Percentiles rank a stretch among this genome's conserved stretches.
phyloP scores from a whole-genome alignment of 441 rosid genomes.

The Adansonia madagascariensis region DNA sequence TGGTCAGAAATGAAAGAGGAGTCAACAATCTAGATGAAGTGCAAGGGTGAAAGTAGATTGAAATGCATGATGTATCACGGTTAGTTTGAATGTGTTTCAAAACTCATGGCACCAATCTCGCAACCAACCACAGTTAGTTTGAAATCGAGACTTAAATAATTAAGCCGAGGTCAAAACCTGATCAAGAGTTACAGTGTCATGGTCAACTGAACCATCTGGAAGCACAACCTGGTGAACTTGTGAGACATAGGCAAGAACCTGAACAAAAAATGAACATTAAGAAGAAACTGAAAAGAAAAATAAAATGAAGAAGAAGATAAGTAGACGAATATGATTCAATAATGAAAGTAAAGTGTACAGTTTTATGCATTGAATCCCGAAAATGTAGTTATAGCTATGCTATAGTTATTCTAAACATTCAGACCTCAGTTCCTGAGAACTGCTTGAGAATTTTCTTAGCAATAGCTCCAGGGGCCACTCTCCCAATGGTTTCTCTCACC shows the following conservation, averaged over 20 bases:
- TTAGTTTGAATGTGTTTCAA: not conserved
- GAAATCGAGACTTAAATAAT: not conserved
- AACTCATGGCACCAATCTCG: not conserved
- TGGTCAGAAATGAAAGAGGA: not conserved
- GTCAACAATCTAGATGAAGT: not conserved
- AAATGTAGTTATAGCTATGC: conserved; percentile 5
- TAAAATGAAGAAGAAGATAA: not conserved
- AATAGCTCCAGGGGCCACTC: conserved; percentile 96
- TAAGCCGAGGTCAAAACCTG: conserved; percentile 53
- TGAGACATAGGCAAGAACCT: conserved; percentile 94
- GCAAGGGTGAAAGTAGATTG: not conserved
- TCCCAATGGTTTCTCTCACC: conserved; percentile 99
- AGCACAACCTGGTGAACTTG: conserved; percentile 85
- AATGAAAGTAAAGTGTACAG: not conserved
- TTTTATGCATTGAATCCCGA: not conserved
- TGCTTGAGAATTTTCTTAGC: conserved; percentile 92
- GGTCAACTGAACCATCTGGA: conserved; percentile 73
- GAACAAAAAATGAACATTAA: conserved; percentile 29
- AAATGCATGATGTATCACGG: not conserved
- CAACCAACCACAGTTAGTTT: not conserved
- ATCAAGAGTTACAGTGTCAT: conserved; percentile 65
- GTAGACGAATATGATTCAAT: not conserved
- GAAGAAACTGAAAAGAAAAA: not conserved
- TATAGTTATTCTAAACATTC: not conserved
- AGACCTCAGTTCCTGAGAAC: conserved; percentile 83